Base-by-base conservation (phyloP, 805 yeast genomes). In the Isabelozyma gotoi region DNA sequence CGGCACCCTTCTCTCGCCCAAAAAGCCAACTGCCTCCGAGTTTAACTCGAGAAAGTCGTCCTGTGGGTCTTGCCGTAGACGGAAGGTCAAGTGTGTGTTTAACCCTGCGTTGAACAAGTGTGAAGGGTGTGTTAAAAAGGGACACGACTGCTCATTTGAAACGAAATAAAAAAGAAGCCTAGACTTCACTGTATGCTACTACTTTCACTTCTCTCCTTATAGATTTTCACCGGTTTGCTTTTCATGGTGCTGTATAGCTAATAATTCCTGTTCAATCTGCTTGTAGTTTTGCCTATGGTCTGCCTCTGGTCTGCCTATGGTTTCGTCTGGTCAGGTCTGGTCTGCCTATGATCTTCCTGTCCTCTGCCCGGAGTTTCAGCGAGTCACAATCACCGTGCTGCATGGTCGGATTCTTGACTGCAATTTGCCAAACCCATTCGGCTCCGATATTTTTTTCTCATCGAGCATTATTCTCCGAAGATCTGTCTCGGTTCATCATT, bases 61-160 rank as follows among this genome's bases (percentile, higher is more conserved):
- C 38, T 71, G 77, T 46, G 54, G 45, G 18, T 61, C 67, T 21
- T 71, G 77, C 47, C 63, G 77, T 46, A 68, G 65, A 51, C 60
- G 75, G 50, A 71, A 71, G 51, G 73, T 71, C 15, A 69, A 67
- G 59, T 71, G 77, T 53, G 68, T 67, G 27, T 59, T 60, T 47
- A 62, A 58, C 44, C 51, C 52, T 27, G 56, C 51, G 36, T 43
- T 56, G 33, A 52, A 53, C 39, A 66, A 60, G 52, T 71, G 77
- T 50, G 72, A 65, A 48, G 73, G 73, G 10, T 71, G 77, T 49
- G 47, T 49, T 35, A 71, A 68, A 50, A 68, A 68, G 56, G 64
- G 60, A 44, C 54, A 55, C 44, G 56, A 51, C 38, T 71, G 77
- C 56, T 50, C 53, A 21, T 67, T 65, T 47, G 68, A 63, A 19